phyloP scores from a whole-genome alignment of 257 asterid species.

The Prunella vulgaris region DNA sequence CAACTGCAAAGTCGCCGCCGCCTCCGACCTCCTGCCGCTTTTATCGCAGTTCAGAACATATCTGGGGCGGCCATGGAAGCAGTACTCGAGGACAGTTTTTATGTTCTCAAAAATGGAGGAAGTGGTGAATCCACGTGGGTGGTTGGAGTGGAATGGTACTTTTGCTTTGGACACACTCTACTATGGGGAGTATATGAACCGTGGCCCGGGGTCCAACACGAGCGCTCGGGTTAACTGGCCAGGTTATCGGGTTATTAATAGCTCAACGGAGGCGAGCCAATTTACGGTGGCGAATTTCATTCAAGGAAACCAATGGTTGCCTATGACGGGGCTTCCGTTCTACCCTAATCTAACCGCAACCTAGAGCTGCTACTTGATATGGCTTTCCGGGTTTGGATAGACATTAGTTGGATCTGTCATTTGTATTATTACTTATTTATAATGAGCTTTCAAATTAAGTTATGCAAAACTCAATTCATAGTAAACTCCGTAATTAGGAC shows the following conservation, averaged over 20 bases:
- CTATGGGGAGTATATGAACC: slow-evolving; percentile 82
- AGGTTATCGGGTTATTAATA: slow-evolving; percentile 62
- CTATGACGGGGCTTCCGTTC: slow-evolving; percentile 47
- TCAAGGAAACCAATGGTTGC: slow-evolving; percentile 68
- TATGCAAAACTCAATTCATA: too few species aligned
- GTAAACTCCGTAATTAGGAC: too few species aligned
- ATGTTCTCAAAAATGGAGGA: slow-evolving; percentile 46
- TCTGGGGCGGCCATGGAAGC: slow-evolving; percentile 91
- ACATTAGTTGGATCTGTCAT: not conserved
- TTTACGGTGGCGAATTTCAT: slow-evolving; percentile 68
- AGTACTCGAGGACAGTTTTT: slow-evolving; percentile 66
- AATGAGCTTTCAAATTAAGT: too few species aligned
- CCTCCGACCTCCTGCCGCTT: slow-evolving; percentile 75
- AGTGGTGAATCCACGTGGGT: slow-evolving; percentile 67
- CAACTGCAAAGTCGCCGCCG: slow-evolving; percentile 71
- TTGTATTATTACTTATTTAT: too few species aligned
- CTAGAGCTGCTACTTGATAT: not conserved
- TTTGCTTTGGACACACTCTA: slow-evolving; percentile 61
- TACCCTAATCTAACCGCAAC: slow-evolving; percentile 54
- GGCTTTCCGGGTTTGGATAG: not conserved
- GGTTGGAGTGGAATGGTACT: slow-evolving; percentile 67
- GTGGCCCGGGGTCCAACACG: slow-evolving; percentile 88
- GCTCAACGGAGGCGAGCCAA: slow-evolving; percentile 57
- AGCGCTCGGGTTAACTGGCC: slow-evolving; percentile 74
- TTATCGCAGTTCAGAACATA: slow-evolving; percentile 48